Conservation (phyloP, 164 flowering plant genomes). For the Umbellularia californica region DNA sequence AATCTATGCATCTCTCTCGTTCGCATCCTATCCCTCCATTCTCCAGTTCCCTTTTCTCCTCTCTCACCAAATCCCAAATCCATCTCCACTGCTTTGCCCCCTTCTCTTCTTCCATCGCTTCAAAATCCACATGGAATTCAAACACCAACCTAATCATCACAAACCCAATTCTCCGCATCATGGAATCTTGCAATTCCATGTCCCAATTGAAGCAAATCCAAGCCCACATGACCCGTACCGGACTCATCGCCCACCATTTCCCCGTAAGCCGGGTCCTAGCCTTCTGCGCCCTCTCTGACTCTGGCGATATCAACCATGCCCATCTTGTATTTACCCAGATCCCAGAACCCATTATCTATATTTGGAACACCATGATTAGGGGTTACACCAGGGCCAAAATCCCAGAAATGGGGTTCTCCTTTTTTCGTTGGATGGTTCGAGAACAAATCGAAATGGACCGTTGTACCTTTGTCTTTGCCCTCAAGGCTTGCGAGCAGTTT, state of each 20-base stretch:
- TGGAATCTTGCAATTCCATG: constrained; percentile 60
- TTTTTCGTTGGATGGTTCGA: constrained; percentile 42
- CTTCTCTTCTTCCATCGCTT: not conserved
- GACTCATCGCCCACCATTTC: constrained; percentile 46
- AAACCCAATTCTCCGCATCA: constrained; percentile 41
- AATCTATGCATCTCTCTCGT: not conserved
- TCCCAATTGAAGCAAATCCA: constrained; percentile 60
- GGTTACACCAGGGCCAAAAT: constrained; percentile 28
- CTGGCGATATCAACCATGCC: constrained; percentile 23
- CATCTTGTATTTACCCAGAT: constrained; percentile 7
- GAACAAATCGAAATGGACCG: constrained; percentile 43
- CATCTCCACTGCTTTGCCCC: not conserved
- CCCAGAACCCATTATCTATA: constrained; percentile 7
- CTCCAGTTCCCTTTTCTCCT: not conserved
- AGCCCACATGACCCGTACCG: constrained; percentile 52
- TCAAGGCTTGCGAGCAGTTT: constrained; percentile 46
- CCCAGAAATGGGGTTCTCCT: constrained; percentile 26
- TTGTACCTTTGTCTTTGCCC: constrained; percentile 47
- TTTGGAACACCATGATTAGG: constrained; percentile 44
- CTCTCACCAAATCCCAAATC: not conserved
- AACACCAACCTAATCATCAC: constrained; percentile 5
- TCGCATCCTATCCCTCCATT: not conserved
- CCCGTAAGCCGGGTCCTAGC: constrained; percentile 57
- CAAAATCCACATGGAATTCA: constrained; percentile 15
- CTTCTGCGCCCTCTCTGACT: constrained; percentile 50